phyloP scores from a whole-genome alignment of 225 moss, liverwort and hornwort species.

The Pleurozium schreberi region DNA sequence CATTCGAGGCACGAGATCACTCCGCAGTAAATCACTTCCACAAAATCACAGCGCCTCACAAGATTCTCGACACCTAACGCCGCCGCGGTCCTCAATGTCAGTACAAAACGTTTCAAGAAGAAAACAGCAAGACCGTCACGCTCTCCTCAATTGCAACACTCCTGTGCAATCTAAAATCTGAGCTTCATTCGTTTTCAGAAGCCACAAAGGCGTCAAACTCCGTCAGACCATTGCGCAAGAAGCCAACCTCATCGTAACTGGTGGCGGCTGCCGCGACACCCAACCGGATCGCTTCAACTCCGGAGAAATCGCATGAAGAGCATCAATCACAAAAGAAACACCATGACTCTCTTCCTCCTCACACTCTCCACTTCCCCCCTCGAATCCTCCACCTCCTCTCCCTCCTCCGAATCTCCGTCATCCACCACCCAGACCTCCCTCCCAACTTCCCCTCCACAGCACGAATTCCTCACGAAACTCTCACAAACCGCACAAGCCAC shows the following conservation, averaged over 20 bases:
- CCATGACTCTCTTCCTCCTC: neutral
- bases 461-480: neutral
- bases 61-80: neutral
- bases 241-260: conserved; percentile 27
- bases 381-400: neutral
- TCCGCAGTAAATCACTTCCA: neutral
- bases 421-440: neutral
- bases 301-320: neutral
- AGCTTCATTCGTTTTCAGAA: neutral
- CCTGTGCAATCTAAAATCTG: neutral
- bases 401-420: conserved; percentile 11
- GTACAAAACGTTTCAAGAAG: neutral
- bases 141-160: neutral
- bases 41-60: neutral
- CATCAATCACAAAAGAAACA: conserved; percentile 12
- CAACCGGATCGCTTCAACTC: conserved; percentile 8
- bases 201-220: neutral
- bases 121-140: neutral
- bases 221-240: neutral
- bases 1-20: conserved; percentile 1
- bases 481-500: neutral
- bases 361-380: neutral
- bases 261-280: conserved; percentile 12
- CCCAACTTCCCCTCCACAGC: neutral
- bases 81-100: neutral